Conservation (phyloP, 2,329 filamentous ascomycete species). For the Elsinoe necatrix region DNA sequence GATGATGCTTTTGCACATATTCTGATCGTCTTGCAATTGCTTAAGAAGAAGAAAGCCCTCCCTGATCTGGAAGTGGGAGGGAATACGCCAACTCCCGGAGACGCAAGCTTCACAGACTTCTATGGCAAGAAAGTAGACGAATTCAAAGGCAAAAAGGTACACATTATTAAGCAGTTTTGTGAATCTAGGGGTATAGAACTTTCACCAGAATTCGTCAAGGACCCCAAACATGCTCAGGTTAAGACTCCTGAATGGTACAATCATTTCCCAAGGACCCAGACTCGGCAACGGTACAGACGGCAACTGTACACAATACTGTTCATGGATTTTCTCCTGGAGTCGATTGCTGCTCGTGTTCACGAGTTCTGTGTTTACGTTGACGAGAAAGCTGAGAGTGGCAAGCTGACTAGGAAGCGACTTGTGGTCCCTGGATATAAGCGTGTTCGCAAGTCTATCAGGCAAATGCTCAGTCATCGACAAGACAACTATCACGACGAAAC, state of each 20-base stretch:
- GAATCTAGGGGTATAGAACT: slow-evolving; percentile 41
- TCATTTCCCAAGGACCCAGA: slow-evolving; percentile 17
- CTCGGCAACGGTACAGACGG: slow-evolving; percentile 46
- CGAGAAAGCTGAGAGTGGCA: slow-evolving; percentile 52
- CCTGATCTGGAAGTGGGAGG: slow-evolving; percentile 47
- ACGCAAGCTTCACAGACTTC: slow-evolving; percentile 48
- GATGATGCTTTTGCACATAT: slow-evolving; percentile 60
- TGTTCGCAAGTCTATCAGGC: slow-evolving; percentile 56
- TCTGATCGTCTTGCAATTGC: slow-evolving; percentile 42
- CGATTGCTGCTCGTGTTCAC: slow-evolving; percentile 52
- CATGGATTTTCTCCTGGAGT: slow-evolving; percentile 59
- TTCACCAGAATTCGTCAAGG: slow-evolving; percentile 45
- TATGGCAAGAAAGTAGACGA: slow-evolving; percentile 46
- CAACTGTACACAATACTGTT: slow-evolving; percentile 63
- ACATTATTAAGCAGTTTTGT: slow-evolving; percentile 39
- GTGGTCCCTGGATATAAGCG: slow-evolving; percentile 57
- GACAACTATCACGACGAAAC: slow-evolving; percentile 48
- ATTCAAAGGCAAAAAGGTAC: slow-evolving; percentile 50
- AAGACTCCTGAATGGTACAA: slow-evolving; percentile 27
- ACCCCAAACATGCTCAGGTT: slow-evolving; percentile 30
- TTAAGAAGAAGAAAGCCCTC: slow-evolving; percentile 33
- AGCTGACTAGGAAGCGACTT: slow-evolving; percentile 53
- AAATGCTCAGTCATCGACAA: slow-evolving; percentile 40
- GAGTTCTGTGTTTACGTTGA: slow-evolving; percentile 60
- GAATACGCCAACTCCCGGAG: slow-evolving; percentile 46